phyloP scores from a whole-genome alignment of 1,284 basidiomycete genomes.

The Cutaneotrichosporon curvatum region DNA sequence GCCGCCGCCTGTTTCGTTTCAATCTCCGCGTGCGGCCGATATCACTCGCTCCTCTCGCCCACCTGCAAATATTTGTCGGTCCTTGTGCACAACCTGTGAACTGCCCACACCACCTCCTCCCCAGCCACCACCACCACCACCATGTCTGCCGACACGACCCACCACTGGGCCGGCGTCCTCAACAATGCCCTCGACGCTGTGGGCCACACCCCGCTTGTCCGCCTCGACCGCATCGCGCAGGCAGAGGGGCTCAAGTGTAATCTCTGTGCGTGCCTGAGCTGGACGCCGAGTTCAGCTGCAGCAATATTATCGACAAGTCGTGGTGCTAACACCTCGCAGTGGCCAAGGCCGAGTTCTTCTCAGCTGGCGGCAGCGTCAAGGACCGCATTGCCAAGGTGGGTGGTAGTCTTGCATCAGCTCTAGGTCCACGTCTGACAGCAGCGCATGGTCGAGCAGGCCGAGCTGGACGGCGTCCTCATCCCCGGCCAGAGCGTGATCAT shows the following conservation, averaged over 20 bases:
- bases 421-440: constrained; percentile 11
- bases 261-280: constrained; percentile 57
- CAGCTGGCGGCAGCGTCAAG: constrained; percentile 89
- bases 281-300: too few species aligned
- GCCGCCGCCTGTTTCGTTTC: too few species aligned
- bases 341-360: constrained; percentile 85
- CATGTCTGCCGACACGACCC: constrained; percentile 7
- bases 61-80: too few species aligned
- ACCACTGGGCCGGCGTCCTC: constrained; percentile 53
- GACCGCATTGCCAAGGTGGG: constrained; percentile 79
- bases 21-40: too few species aligned
- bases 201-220: constrained; percentile 83
- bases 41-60: too few species aligned
- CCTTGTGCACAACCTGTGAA: too few species aligned
- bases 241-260: constrained; percentile 80
- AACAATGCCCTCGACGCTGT: constrained; percentile 74
- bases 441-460: constrained; percentile 91
- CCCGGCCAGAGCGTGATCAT: constrained; percentile 88
- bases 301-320: not conserved
- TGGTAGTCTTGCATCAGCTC: not conserved
- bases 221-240: constrained; percentile 70
- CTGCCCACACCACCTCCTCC: too few species aligned
- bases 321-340: constrained; percentile 49
- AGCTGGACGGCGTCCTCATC: constrained; percentile 74
- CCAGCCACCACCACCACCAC: too few species aligned